Evolutionary conservation across 306 rosid genomes (phyloP).

Genomic region (Acacia acuminata): DNA sequence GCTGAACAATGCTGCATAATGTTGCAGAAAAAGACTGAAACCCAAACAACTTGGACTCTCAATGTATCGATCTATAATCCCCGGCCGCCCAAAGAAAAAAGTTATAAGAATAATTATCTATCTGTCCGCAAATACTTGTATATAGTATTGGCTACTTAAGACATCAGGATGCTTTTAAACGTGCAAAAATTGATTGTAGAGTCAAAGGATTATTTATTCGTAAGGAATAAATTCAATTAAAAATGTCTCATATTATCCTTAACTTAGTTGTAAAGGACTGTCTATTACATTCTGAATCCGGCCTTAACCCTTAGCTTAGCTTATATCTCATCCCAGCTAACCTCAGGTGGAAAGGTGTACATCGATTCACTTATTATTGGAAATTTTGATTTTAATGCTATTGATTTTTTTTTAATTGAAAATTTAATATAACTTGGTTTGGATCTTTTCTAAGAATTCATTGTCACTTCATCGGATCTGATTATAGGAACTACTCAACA

Average conservation of each 20-base stretch:
- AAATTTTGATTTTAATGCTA: no score
- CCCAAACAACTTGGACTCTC: constrained; percentile 1
- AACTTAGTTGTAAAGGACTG: neutral
- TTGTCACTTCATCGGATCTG: no score
- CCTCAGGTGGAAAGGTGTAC: neutral
- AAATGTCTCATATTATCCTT: neutral
- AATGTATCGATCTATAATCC: no score
- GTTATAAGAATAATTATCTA: neutral
- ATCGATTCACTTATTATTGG: neutral
- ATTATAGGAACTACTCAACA: no score
- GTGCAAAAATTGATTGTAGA: constrained; percentile 1
- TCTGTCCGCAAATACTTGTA: constrained; percentile 5
- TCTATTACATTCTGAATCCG: neutral
- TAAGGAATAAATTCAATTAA: neutral
- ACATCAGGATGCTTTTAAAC: constrained; percentile 7
- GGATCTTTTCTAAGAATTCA: neutral
- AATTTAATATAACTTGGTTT: no score
- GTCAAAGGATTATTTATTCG: constrained; percentile 13
- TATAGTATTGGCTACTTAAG: neutral
- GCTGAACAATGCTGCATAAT: constrained; percentile 12
- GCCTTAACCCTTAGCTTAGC: neutral
- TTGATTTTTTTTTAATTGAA: neutral
- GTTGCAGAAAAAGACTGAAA: constrained; percentile 12
- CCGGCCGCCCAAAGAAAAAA: no score
- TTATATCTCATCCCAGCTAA: neutral